These are phyloP conservation scores for Phyllosticta paracitricarpa DNA, from an alignment of 2,329 filamentous ascomycete species.

Conservation along the genomic window DNA sequence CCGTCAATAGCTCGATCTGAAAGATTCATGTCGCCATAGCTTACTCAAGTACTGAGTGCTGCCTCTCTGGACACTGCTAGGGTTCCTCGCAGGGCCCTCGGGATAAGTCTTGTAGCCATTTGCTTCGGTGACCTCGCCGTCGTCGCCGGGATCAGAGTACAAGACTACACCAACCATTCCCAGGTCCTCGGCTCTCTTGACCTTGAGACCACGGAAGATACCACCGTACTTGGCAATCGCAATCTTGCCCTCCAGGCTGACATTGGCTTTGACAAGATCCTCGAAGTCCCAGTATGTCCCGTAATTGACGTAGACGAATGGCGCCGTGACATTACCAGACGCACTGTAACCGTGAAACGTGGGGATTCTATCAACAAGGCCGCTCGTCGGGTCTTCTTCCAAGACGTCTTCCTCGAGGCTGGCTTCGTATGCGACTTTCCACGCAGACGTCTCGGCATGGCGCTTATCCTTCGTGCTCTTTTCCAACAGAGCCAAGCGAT, in stretches of 20 bases:
- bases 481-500: constrained; percentile 36
- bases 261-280: constrained; percentile 63
- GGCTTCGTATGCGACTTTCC: constrained; percentile 66
- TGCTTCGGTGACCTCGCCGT: constrained; percentile 68
- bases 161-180: constrained; percentile 80
- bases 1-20: not conserved
- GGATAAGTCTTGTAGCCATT: constrained; percentile 76
- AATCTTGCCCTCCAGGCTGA: constrained; percentile 75
- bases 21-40: constrained; percentile 1
- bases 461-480: constrained; percentile 49
- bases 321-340: constrained; percentile 79
- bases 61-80: constrained; percentile 81
- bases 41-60: constrained; percentile 56
- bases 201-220: constrained; percentile 82
- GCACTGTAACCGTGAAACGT: constrained; percentile 95
- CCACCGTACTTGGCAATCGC: constrained; percentile 76
- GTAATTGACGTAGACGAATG: constrained; percentile 84
- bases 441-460: constrained; percentile 35
- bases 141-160: constrained; percentile 83
- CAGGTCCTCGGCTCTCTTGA: constrained; percentile 83
- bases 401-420: constrained; percentile 76
- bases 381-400: constrained; percentile 70
- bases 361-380: constrained; percentile 62
- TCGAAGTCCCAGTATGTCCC: constrained; percentile 80
- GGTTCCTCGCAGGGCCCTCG: constrained; percentile 74